phyloP scores from a whole-genome alignment of 148 eudicot genomes.

The Pharnaceum exiguum region DNA sequence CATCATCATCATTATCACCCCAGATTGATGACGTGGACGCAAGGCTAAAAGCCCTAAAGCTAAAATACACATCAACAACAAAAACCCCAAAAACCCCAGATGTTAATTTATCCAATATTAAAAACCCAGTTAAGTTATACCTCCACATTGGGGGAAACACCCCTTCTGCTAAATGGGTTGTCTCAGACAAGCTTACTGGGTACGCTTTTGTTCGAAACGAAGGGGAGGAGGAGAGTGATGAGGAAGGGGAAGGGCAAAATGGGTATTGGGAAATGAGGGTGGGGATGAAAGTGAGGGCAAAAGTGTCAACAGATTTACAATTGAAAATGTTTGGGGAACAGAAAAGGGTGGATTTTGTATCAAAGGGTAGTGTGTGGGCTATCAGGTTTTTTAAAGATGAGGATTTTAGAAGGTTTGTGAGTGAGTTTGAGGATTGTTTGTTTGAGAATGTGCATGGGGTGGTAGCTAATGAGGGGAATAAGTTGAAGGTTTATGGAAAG shows the following conservation, averaged over 20 bases:
- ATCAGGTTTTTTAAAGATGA: slow-evolving; percentile 56
- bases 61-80: slow-evolving; percentile 47
- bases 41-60: slow-evolving; percentile 49
- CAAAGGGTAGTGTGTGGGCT: slow-evolving; percentile 81
- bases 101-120: slow-evolving; percentile 7
- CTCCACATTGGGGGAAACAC: slow-evolving; percentile 75
- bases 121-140: slow-evolving; percentile 64
- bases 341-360: slow-evolving; percentile 71
- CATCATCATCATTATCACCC: slow-evolving; percentile 27
- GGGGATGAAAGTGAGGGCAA: slow-evolving; percentile 52
- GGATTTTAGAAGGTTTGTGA: slow-evolving; percentile 48
- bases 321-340: slow-evolving; percentile 85
- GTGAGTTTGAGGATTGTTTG: slow-evolving; percentile 56
- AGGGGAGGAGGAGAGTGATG: slow-evolving; percentile 28
- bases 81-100: background rate
- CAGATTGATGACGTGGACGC: slow-evolving; percentile 63
- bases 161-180: slow-evolving; percentile 73
- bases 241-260: slow-evolving; percentile 14
- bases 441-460: slow-evolving; percentile 82
- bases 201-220: slow-evolving; percentile 31
- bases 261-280: slow-evolving; percentile 52
- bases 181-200: slow-evolving; percentile 45
- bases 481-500: slow-evolving; percentile 75
- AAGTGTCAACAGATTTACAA: slow-evolving; percentile 75
- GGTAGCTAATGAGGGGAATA: slow-evolving; percentile 57